Conservation (phyloP, 106 monocot genomes). For the Phalaenopsis equestris region DNA sequence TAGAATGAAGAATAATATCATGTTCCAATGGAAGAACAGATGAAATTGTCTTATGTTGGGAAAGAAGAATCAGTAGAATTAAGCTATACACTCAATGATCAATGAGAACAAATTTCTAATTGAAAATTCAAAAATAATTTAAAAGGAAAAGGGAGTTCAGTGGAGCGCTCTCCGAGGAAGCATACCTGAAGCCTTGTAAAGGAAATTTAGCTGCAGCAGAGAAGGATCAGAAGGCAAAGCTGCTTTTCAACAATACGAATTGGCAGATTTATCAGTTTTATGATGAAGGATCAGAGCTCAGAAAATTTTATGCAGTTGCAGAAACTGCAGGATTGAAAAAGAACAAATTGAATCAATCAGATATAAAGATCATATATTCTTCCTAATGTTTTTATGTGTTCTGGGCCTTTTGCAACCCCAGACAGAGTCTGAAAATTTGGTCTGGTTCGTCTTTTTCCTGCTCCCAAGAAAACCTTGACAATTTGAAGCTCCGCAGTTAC, state of each 20-base stretch:
- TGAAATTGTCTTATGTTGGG: no score
- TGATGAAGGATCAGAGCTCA: no score
- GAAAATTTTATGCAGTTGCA: neutral
- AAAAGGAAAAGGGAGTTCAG: no score
- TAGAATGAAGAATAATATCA: no score
- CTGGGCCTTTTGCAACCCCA: constrained; percentile 42
- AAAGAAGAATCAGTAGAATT: no score
- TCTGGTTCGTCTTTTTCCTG: constrained; percentile 22
- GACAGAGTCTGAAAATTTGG: neutral
- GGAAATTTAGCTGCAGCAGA: neutral
- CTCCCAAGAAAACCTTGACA: constrained; percentile 87
- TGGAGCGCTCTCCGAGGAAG: neutral
- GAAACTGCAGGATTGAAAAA: neutral
- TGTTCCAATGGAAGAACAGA: no score
- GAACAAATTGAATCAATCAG: neutral
- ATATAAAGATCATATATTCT: neutral
- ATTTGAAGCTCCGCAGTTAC: constrained; percentile 64
- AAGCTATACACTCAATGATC: no score
- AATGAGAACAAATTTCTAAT: no score
- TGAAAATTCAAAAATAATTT: no score
- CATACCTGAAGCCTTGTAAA: neutral
- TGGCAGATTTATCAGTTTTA: no score
- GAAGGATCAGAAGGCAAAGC: neutral
- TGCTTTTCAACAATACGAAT: no score
- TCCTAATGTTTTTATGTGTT: neutral